Percentiles rank a stretch among this genome's conserved stretches.
phyloP scores from a whole-genome alignment of 768 basidiomycete genomes.

The Neoboletus magnificus region DNA sequence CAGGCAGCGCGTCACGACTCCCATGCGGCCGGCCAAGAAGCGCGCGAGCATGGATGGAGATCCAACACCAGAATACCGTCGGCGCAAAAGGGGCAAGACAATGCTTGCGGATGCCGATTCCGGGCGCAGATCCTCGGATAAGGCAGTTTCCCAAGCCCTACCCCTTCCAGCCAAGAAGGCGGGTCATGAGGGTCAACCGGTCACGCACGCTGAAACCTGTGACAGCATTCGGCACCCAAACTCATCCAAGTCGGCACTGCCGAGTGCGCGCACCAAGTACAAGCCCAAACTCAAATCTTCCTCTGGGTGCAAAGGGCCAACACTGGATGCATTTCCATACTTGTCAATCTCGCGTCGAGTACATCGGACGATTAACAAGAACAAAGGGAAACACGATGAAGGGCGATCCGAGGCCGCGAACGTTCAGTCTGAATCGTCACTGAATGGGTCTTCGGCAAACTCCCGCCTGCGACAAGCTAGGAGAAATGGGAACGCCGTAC shows the following conservation, averaged over 20 bases:
- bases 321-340: slow-evolving; percentile 18
- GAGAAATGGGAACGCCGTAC: neutral
- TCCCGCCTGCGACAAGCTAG: neutral
- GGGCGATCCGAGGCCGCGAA: slow-evolving; percentile 3
- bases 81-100: slow-evolving; percentile 34
- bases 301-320: slow-evolving; percentile 16
- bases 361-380: slow-evolving; percentile 5
- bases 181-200: slow-evolving; percentile 5
- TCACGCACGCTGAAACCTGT: slow-evolving; percentile 5
- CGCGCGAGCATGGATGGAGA: slow-evolving; percentile 38
- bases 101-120: slow-evolving; percentile 6
- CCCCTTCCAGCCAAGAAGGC: neutral
- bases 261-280: slow-evolving; percentile 31
- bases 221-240: slow-evolving; percentile 1
- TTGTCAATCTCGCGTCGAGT: slow-evolving; percentile 12
- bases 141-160: slow-evolving; percentile 10
- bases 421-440: neutral
- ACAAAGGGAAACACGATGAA: slow-evolving; percentile 11
- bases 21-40: slow-evolving; percentile 46
- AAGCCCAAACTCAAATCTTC: slow-evolving; percentile 15
- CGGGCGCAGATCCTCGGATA: slow-evolving; percentile 17
- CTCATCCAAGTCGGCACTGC: slow-evolving; percentile 13
- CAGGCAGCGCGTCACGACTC: slow-evolving; percentile 31
- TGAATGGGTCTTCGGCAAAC: slow-evolving; percentile 3
- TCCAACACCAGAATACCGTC: slow-evolving; percentile 16